Evolutionary conservation across 148 eudicot genomes (phyloP).

Genomic region (Chenopodium quinoa): DNA sequence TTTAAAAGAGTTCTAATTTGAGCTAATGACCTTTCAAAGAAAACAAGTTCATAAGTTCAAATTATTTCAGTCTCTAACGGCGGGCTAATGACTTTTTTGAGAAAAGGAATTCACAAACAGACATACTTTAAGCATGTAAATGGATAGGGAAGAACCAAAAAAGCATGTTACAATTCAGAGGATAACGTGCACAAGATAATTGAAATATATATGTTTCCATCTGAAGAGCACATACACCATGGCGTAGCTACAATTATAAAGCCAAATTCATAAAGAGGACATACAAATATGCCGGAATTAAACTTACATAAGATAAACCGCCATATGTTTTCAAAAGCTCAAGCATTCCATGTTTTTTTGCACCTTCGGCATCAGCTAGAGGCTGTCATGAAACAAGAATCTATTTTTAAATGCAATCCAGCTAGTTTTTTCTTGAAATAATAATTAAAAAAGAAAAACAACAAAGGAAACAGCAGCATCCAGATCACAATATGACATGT

Average conservation of each 20-base stretch:
- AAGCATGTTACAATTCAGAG: neutral
- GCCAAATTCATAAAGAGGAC: neutral
- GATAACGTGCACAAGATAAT: neutral
- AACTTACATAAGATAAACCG: slow-evolving; percentile 88
- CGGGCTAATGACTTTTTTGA: neutral
- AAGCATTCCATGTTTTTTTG: slow-evolving; percentile 66
- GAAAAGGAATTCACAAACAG: neutral
- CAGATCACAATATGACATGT: neutral
- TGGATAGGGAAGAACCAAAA: neutral
- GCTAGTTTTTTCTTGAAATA: neutral
- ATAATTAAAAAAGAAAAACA: neutral
- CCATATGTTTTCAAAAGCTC: slow-evolving; percentile 82
- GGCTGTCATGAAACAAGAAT: slow-evolving; percentile 61
- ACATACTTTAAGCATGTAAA: neutral
- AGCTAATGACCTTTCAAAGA: no score
- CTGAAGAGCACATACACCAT: neutral
- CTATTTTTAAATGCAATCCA: slow-evolving; percentile 10
- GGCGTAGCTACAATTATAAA: neutral
- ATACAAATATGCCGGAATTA: neutral
- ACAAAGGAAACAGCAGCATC: neutral
- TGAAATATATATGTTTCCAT: neutral
- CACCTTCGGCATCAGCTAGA: slow-evolving; percentile 99
- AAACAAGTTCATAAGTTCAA: neutral
- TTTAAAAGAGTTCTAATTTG: no score
- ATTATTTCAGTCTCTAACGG: neutral